Base-by-base conservation (phyloP, 495 filamentous ascomycete genomes). In the Xylaria scruposa region DNA sequence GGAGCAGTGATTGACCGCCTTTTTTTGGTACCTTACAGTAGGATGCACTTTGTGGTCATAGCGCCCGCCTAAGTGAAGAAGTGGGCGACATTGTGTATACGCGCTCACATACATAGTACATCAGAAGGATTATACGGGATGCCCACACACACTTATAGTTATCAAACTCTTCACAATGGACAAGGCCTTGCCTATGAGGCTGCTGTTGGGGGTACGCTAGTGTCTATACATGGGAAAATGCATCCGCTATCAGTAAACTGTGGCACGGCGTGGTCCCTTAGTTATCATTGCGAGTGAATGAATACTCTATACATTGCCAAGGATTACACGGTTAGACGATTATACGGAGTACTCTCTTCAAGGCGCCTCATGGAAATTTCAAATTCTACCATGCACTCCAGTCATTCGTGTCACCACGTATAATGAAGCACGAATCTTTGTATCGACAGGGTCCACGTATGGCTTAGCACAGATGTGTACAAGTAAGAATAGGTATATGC, bases 51-150 rank as follows among this genome's bases (percentile, higher is more conserved):
- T 38, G 56, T 38, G 33, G 33, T 21, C 58, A 60, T 21, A 60
- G 58, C 19, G 12, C n/a, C 19, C n/a, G 9, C n/a, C 8, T 9
- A 21, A 38, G 31, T n/a, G 33, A 60, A 19, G 31, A 59, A 19
- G 31, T 33, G 54, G 54, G 54, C 29, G 29, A 59, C 17, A 59
- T 36, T 36, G 9, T 42, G 38, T 42, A 42, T 12, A 38, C 19
- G 17, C 33, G 33, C 33, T 36, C 19, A 60, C 29, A 9, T 33
- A 33, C n/a, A n/a, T n/a, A n/a, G n/a, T n/a, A n/a, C 58, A 29
- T 40, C 33, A 21, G 49, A 67, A 67, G 65, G 65, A 67, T 67
- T 67, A 67, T n/a, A 67, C 65, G 65, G 36, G 33, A 40, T 5
- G 33, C 36, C 49, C 31, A 40, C 49, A 29, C 31, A 56, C 47